Conservation (phyloP, 2,329 filamentous ascomycete genomes). For the Ceratocystis smalleyi region DNA sequence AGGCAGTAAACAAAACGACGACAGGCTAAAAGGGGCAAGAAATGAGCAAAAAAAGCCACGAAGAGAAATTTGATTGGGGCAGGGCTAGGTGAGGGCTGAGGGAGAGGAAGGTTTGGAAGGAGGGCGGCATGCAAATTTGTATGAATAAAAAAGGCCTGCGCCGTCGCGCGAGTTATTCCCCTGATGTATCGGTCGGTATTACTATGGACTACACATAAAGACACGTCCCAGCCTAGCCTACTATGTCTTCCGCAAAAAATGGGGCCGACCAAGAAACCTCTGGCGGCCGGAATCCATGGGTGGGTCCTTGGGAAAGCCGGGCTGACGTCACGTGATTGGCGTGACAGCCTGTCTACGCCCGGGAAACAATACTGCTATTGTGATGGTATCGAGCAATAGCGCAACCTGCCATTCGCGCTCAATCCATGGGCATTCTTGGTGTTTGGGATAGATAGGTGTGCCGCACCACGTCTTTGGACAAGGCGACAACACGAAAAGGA, state of each 20-base stretch:
- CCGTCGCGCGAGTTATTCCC: not conserved
- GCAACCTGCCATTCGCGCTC: too few relatives aligned
- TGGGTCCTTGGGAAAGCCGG: not conserved
- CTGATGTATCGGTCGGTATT: not conserved
- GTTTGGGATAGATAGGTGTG: too few relatives aligned
- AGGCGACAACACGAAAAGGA: not conserved
- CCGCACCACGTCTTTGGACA: too few relatives aligned
- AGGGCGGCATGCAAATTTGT: not conserved
- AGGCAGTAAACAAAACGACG: not conserved
- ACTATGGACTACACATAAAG: not conserved
- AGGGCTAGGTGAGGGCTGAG: not conserved
- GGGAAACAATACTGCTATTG: too few relatives aligned
- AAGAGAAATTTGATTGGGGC: not conserved
- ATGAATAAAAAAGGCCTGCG: not conserved
- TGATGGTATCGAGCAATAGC: too few relatives aligned
- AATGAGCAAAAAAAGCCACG: not conserved
- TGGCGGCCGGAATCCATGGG: not conserved
- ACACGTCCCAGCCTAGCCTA: not conserved
- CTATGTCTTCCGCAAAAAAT: not conserved
- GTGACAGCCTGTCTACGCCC: not conserved
- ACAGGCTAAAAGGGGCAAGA: not conserved
- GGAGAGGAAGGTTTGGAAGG: not conserved
- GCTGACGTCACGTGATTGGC: not conserved
- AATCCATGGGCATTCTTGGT: too few relatives aligned
- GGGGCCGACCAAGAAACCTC: not conserved